Evolutionary conservation across 345 rosid genomes (phyloP).

Genomic region (Kandelia obovata): DNA sequence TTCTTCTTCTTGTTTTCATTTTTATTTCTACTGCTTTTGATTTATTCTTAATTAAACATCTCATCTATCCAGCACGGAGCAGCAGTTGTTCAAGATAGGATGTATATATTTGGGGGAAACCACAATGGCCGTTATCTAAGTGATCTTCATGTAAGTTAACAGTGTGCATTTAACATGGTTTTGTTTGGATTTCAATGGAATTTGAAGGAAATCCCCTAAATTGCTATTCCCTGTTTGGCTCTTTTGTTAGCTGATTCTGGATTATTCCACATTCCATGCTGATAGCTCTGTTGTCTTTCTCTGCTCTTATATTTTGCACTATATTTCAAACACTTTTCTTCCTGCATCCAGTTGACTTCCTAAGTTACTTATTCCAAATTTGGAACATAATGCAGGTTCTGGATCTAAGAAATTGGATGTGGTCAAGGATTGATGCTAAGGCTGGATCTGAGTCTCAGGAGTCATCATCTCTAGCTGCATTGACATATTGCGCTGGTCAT

Average conservation of each 20-base stretch:
- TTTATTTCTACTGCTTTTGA: constrained; percentile 1
- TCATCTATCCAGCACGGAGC: constrained; percentile 76
- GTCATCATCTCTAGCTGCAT: constrained; percentile 39
- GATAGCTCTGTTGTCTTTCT: too few species aligned
- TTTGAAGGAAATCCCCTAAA: background rate
- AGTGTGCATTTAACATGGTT: background rate
- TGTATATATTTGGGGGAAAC: constrained; percentile 95
- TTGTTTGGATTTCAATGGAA: background rate
- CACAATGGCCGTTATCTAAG: constrained; percentile 96
- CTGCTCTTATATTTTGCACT: background rate
- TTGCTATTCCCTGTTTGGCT: background rate
- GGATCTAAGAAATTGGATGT: constrained; percentile 92
- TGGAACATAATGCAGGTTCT: constrained; percentile 58
- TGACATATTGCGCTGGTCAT: constrained; percentile 94
- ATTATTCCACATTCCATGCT: background rate
- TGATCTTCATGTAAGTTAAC: constrained; percentile 80
- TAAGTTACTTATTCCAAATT: constrained; percentile 20
- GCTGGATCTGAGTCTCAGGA: constrained; percentile 51
- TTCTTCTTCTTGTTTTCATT: constrained; percentile 17
- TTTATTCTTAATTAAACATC: constrained; percentile 21
- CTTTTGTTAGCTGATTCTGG: background rate
- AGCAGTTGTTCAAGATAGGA: constrained; percentile 81
- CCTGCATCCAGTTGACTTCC: background rate
- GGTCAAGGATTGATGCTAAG: constrained; percentile 88
- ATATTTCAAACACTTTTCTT: background rate